A percentile compares a stretch with the other conserved stretches of the same genome.
Conservation (phyloP, 2,329 filamentous ascomycete species). For the Ustulina deusta region DNA sequence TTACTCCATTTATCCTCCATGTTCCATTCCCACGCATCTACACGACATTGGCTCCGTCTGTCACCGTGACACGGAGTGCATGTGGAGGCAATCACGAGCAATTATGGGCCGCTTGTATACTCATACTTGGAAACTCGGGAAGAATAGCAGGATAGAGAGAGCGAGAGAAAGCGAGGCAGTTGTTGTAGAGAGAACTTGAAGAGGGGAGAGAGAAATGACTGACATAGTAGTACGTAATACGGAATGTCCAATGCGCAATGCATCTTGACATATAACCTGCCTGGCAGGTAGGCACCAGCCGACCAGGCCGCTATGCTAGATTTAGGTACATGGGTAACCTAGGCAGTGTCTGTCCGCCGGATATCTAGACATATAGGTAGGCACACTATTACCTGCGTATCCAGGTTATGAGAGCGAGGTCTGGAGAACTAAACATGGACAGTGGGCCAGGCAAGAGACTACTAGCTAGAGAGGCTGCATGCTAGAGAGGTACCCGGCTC, state of each 20-base stretch:
- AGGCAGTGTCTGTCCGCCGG: background rate
- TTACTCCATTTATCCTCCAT: constrained; percentile 5
- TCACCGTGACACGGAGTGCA: constrained; percentile 12
- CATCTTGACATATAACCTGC: background rate
- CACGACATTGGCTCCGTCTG: constrained; percentile 5
- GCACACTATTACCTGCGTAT: no score
- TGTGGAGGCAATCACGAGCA: constrained; percentile 28
- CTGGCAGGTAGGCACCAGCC: background rate
- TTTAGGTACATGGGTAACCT: background rate
- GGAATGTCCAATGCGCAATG: background rate
- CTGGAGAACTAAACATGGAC: background rate
- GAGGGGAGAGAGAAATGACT: background rate
- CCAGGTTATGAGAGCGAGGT: no score
- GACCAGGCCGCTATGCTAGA: no score
- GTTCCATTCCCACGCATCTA: background rate
- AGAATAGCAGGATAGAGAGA: background rate
- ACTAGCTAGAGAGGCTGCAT: constrained; percentile 7
- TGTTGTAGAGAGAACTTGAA: no score
- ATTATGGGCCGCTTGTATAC: constrained; percentile 21
- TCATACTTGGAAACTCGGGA: background rate
- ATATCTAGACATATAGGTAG: no score
- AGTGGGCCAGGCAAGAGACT: constrained; percentile 2
- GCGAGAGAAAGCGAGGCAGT: background rate
- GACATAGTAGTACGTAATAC: background rate
- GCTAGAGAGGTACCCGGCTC: constrained; percentile 6